Percentiles rank a stretch among this genome's conserved stretches.
Conservation (phyloP, 345 rosid genomes). For the Acer negundo region DNA sequence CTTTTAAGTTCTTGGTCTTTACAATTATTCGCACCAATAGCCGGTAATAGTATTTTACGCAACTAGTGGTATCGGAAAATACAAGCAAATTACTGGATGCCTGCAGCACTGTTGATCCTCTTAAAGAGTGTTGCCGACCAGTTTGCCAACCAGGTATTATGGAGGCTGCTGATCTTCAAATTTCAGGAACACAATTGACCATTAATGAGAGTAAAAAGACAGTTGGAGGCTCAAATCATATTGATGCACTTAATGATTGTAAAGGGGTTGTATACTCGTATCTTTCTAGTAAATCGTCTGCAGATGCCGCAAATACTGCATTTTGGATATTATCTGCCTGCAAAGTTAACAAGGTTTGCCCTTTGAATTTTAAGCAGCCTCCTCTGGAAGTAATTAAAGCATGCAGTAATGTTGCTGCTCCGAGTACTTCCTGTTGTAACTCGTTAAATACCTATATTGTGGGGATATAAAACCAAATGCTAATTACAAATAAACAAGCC, state of each 20-base stretch:
- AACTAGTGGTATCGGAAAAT: constrained; percentile 26
- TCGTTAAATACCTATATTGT: constrained; percentile 78
- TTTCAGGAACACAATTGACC: constrained; percentile 61
- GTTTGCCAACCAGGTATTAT: constrained; percentile 81
- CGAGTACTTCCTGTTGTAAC: constrained; percentile 93
- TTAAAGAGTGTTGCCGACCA: constrained; percentile 91
- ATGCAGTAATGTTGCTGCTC: constrained; percentile 86
- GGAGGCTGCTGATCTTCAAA: constrained; percentile 80
- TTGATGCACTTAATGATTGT: constrained; percentile 65
- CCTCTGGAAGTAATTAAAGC: constrained; percentile 69
- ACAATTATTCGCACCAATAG: too few species aligned
- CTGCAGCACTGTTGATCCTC: constrained; percentile 79
- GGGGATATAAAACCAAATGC: constrained; percentile 86
- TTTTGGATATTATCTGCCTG: constrained; percentile 83
- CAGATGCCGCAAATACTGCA: constrained; percentile 63
- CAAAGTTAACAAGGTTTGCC: constrained; percentile 96
- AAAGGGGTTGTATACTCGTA: constrained; percentile 84
- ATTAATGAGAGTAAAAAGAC: constrained; percentile 46
- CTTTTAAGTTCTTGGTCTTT: too few species aligned
- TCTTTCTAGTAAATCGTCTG: constrained; percentile 69
- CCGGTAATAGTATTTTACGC: too few species aligned
- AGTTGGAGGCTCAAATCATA: constrained; percentile 49
- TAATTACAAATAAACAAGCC: constrained; percentile 95
- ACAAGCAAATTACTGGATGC: constrained; percentile 79
- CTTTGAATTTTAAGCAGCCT: constrained; percentile 82